Evolutionary conservation across 2,329 filamentous ascomycete genomes (phyloP).

Genomic region (Aspergillus ustus): DNA sequence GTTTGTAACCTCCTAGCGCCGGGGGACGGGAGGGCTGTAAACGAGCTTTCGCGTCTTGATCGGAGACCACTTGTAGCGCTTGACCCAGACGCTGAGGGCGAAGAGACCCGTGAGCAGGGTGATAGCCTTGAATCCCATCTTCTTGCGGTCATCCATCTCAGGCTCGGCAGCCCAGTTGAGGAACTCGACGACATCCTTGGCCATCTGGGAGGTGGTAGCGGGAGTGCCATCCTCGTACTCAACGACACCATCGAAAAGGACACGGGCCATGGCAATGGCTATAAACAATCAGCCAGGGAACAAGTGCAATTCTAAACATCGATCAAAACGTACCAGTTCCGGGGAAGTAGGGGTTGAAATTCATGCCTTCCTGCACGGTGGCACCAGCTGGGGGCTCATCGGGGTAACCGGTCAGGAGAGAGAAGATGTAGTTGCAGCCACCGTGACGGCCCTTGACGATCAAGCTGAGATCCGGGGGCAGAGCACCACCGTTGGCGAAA

Average conservation of each 20-base stretch:
- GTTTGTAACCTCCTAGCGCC: slow-evolving; percentile 37
- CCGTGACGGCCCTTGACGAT: slow-evolving; percentile 98
- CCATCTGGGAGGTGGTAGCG: slow-evolving; percentile 97
- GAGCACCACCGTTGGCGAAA: slow-evolving; percentile 96
- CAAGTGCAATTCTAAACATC: background rate
- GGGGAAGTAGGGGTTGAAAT: slow-evolving; percentile 99
- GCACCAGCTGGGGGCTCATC: slow-evolving; percentile 94
- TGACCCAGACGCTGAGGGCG: slow-evolving; percentile 92
- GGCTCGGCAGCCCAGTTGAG: slow-evolving; percentile 99
- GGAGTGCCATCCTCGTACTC: slow-evolving; percentile 98
- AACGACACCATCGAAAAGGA: slow-evolving; percentile 94
- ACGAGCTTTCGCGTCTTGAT: slow-evolving; percentile 94
- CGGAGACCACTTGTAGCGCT: slow-evolving; percentile 99
- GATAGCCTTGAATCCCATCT: slow-evolving; percentile 98
- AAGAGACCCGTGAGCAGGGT: slow-evolving; percentile 78
- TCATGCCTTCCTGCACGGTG: slow-evolving; percentile 82
- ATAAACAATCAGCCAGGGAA: slow-evolving; percentile 11
- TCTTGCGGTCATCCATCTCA: slow-evolving; percentile 99
- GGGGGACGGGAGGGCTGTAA: slow-evolving; percentile 72
- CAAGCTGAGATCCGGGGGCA: slow-evolving; percentile 95
- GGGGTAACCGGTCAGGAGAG: slow-evolving; percentile 92
- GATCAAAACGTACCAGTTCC: slow-evolving; percentile 71
- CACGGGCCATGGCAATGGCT: slow-evolving; percentile 95
- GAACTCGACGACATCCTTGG: slow-evolving; percentile 98
- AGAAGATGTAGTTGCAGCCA: slow-evolving; percentile 98